Conservation (phyloP, 2,329 filamentous ascomycete species). For the Nannizzia gypsea region DNA sequence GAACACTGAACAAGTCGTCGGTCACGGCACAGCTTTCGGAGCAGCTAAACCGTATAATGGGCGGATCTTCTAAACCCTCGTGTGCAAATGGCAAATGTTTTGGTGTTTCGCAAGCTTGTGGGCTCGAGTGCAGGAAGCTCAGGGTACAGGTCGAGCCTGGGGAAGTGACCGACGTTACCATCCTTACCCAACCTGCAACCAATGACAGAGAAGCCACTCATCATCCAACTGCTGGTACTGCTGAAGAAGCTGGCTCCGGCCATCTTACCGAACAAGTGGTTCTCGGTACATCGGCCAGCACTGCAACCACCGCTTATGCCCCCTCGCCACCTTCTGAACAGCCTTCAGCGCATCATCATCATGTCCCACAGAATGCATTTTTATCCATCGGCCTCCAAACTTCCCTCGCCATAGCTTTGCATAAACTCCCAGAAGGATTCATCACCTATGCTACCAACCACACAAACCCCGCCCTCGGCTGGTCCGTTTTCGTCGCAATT, state of each 20-base stretch:
- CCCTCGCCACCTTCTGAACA: constrained; percentile 19
- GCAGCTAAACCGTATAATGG: constrained; percentile 11
- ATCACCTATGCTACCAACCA: constrained; percentile 97
- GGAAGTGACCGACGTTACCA: not conserved
- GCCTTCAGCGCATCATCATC: constrained; percentile 62
- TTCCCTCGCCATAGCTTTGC: constrained; percentile 83
- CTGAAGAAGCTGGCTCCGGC: not conserved
- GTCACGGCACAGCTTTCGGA: constrained; percentile 9
- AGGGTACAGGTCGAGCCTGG: constrained; percentile 16
- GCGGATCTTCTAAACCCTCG: constrained; percentile 7
- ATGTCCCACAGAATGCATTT: constrained; percentile 89
- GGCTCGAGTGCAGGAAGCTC: constrained; percentile 47
- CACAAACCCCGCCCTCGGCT: constrained; percentile 74
- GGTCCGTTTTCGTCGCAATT: constrained; percentile 86
- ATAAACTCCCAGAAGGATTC: constrained; percentile 81
- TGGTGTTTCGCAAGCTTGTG: constrained; percentile 51
- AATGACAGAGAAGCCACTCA: not conserved
- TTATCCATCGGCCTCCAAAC: constrained; percentile 93
- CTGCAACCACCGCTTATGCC: constrained; percentile 5
- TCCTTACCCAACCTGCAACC: not conserved
- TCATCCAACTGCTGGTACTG: not conserved
- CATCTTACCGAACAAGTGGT: not conserved
- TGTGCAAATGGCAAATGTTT: constrained; percentile 51
- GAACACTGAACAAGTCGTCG: not conserved
- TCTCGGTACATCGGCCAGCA: not conserved